These are phyloP conservation scores for Porosira glacialis DNA, from an alignment of 352 stramenopile species.

Conservation along the genomic window DNA sequence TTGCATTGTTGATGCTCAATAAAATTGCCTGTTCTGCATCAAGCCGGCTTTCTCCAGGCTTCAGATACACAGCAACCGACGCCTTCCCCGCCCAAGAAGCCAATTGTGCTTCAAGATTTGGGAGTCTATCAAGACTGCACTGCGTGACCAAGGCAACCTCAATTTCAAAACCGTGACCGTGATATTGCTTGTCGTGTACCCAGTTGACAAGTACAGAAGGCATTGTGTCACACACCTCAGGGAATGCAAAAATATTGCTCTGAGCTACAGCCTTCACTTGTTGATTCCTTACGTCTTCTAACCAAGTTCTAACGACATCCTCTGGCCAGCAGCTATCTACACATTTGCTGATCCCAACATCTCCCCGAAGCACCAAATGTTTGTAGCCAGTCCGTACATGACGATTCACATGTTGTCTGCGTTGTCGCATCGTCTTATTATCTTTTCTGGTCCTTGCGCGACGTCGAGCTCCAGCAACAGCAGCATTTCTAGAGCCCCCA, in stretches of 20 bases:
- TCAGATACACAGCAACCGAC: slow-evolving; percentile 22
- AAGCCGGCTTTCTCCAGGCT: slow-evolving; percentile 4
- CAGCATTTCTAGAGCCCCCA: slow-evolving; percentile 16
- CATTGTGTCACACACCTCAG: neutral
- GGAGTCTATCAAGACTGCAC: slow-evolving; percentile 20
- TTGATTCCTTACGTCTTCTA: slow-evolving; percentile 4
- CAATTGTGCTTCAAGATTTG: slow-evolving; percentile 27
- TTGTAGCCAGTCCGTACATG: slow-evolving; percentile 4
- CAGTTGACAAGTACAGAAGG: slow-evolving; percentile 5
- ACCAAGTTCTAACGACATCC: slow-evolving; percentile 16
- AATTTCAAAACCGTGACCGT: neutral
- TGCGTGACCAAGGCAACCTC: slow-evolving; percentile 26
- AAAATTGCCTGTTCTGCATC: slow-evolving; percentile 5
- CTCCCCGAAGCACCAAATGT: neutral
- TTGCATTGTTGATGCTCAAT: slow-evolving; percentile 3
- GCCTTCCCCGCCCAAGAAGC: slow-evolving; percentile 16
- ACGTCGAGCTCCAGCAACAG: slow-evolving; percentile 21
- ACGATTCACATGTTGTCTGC: slow-evolving; percentile 1
- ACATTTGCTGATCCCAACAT: neutral
- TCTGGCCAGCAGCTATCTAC: slow-evolving; percentile 8
- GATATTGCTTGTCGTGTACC: neutral
- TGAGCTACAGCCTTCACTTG: slow-evolving; percentile 16
- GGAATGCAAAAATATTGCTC: slow-evolving; percentile 12
- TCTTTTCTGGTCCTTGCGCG: slow-evolving; percentile 14
- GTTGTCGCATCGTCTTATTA: slow-evolving; percentile 10